Evolutionary conservation across 2,329 filamentous ascomycete genomes (phyloP).

Genomic region (Phaeosphaeria sp.): DNA sequence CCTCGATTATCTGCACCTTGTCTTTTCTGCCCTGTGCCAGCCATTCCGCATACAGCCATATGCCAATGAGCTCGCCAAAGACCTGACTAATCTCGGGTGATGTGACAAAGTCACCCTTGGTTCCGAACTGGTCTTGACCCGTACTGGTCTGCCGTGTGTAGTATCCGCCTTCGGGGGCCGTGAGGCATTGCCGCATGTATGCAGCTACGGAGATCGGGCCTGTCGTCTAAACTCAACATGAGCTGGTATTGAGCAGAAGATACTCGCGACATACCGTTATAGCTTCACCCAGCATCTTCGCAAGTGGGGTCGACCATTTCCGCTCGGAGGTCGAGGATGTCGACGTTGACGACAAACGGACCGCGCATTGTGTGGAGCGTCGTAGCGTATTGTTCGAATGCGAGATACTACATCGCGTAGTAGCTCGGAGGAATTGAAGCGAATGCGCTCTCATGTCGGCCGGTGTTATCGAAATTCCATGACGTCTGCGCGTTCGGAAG

Average conservation of each 20-base stretch:
- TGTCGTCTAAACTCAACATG: constrained; percentile 66
- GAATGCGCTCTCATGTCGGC: constrained; percentile 39
- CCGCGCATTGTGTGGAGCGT: constrained; percentile 19
- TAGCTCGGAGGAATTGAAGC: constrained; percentile 33
- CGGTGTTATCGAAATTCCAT: constrained; percentile 38
- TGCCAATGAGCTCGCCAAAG: constrained; percentile 90
- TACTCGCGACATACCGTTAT: constrained; percentile 70
- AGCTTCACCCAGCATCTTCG: constrained; percentile 83
- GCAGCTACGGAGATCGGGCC: constrained; percentile 90
- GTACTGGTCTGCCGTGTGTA: constrained; percentile 77
- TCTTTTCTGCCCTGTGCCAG: constrained; percentile 80
- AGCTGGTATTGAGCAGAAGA: background rate
- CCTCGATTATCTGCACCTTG: constrained; percentile 88
- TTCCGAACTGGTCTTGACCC: constrained; percentile 86
- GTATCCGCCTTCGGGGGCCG: constrained; percentile 87
- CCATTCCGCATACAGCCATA: constrained; percentile 98
- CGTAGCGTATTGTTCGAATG: constrained; percentile 5
- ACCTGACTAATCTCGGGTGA: constrained; percentile 97
- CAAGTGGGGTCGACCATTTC: constrained; percentile 90
- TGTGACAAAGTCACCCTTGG: constrained; percentile 92
- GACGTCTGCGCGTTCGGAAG: constrained; percentile 34
- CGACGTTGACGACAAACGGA: constrained; percentile 48
- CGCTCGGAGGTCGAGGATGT: constrained; percentile 43
- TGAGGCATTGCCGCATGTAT: constrained; percentile 99
- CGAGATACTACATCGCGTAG: constrained; percentile 24